Evolutionary conservation across 2,329 filamentous ascomycete species (phyloP), one percentile per base, ranked within the genome.

Genomic region (Stagonosporopsis cucurbitacearum): DNA sequence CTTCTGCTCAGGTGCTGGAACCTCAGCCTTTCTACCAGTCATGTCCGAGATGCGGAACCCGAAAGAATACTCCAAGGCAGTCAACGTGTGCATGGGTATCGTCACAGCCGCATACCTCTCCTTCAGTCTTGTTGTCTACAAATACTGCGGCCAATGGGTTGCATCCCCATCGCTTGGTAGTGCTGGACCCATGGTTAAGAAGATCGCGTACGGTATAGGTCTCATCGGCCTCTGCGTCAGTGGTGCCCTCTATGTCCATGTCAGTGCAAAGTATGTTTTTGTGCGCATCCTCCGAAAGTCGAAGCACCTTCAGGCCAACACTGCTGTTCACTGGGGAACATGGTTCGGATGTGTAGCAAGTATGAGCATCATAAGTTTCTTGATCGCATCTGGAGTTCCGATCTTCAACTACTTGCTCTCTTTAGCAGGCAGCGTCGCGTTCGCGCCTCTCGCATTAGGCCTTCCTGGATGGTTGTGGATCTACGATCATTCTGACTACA

Each of bases 11-110:
- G 81, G 80, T 6, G 82, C 85, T 0, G 84, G 82, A 17, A 87
- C 85, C 0, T 83, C 81, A 0, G 84, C 84, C 1, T 88, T 88
- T 65, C 73, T 88, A 1, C 84, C 85, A 4, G 84, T 89, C 54
- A 88, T 88, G 49, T 84, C 82, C 0, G 87, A 89, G 74, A 89
- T 89, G 85, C 78, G 58, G 25, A 78, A 80, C 26, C 86, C 86
- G 0, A 77, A 77, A 19, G 83, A 87, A 61, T 88, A 84, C 70
- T 80, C 79, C 57, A 87, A 87, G 69, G 81, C 86, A 0, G 77
- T 88, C 0, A 86, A 81, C 64, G 71, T 81, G 13, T 85, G 82
- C 70, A 86, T 86, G 84, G 77, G 73, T 8, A 70, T 88, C 41
- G 84, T 86, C 4, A 83, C 81, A 0, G 79, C 80, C 0, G 81